Base-by-base conservation (phyloP, 2,329 filamentous ascomycete genomes). In the Cladobotryum mycophilum region DNA sequence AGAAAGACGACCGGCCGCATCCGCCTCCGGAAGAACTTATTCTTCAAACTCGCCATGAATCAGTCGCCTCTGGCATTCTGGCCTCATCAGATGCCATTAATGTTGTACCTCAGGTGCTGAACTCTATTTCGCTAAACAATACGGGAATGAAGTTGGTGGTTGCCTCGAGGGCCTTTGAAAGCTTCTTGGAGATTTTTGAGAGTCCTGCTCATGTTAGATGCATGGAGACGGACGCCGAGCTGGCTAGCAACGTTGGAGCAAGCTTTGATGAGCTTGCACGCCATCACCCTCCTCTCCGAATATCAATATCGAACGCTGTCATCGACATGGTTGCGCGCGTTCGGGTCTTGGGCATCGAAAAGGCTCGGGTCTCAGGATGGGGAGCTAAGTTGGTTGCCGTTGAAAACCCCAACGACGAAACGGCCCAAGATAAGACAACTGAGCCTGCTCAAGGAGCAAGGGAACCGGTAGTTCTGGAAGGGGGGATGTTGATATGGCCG, bases 101-200 rank as follows among this genome's bases (percentile, higher is more conserved):
- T 35, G 86, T 88, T 51, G 84, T 99, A 3, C 91, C 93, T 0
- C 82, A 85, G 52, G 90, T 92, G 2, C 86, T 99, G 60, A 92
- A 92, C 55, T 91, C 93, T 5, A 95, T 99, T 48, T 99, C 89
- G 58, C 72, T 99, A 50, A 96, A 96, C 60, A 86, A 88, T 55
- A 76, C 82, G 25, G 93, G 93, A 8, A 86, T 96, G 76, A 86
- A 87, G 60, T 79, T 96, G 64, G 95, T 99, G 60, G 84, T 89
- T 51, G 80, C 83, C 0, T 96, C 91, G 0, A 78, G 82, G 52
- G 91, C 89, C 2, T 76, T 99, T 41, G 85, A 91, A 51, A 88
- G 83, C 58, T 97, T 91, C 65, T 86, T 99, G 57, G 89, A 96
- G 64, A 89, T 97, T n/a, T 99, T 99, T 58, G 89, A 96, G 67